phyloP scores from a whole-genome alignment of 345 rosid species.

The Aquilaria malaccensis region DNA sequence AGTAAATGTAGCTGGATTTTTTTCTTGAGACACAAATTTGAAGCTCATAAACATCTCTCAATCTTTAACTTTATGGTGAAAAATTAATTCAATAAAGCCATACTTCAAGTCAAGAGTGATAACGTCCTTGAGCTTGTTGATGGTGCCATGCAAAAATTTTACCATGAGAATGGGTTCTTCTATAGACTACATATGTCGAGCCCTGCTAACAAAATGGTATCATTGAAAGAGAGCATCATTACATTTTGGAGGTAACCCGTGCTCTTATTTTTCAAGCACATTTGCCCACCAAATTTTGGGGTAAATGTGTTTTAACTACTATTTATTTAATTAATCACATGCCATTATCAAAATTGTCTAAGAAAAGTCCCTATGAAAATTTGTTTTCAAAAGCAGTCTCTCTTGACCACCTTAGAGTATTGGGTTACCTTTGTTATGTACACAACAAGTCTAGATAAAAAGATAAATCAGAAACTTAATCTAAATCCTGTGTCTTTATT shows the following conservation, averaged over 20 bases:
- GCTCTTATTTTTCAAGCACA: not conserved
- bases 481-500: not conserved
- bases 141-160: not conserved
- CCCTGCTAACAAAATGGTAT: not conserved
- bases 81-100: not conserved
- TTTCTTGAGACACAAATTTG: not conserved
- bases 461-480: not conserved
- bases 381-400: not conserved
- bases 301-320: no score
- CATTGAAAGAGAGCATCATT: not conserved
- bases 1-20: not conserved
- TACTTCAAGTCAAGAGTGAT: not conserved
- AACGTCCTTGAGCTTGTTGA: not conserved
- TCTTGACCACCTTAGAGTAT: not conserved
- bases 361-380: not conserved
- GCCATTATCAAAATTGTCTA: no score
- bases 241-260: not conserved
- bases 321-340: no score
- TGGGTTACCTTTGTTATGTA: not conserved
- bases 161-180: not conserved
- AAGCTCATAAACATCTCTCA: no score
- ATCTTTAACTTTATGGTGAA: not conserved
- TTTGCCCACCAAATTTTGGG: no score
- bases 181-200: not conserved
- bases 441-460: not conserved